A percentile compares a stretch with the other conserved stretches of the same genome.
Conservation (phyloP, 306 rosid species). For the Acacia melanoxylon region DNA sequence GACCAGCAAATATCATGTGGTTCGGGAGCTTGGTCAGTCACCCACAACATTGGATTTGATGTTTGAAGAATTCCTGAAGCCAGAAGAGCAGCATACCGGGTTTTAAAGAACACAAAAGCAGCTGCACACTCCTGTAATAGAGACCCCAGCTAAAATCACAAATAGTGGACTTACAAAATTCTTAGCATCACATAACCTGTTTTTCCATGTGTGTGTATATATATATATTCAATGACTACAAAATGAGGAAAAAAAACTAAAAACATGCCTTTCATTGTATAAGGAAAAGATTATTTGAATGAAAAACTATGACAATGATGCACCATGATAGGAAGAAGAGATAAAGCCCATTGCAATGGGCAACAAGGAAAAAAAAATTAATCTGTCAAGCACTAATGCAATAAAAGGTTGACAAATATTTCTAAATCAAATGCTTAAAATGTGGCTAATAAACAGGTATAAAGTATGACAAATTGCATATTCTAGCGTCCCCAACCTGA, state of each 20-base stretch:
- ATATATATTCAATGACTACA: neutral
- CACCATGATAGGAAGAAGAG: neutral
- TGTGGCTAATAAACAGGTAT: neutral
- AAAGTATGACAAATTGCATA: constrained; percentile 18
- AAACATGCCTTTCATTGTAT: constrained; percentile 19
- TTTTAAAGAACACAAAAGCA: constrained; percentile 94
- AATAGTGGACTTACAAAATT: neutral
- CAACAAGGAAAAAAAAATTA: neutral
- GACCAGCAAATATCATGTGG: constrained; percentile 93
- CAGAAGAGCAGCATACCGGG: constrained; percentile 73
- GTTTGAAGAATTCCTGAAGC: constrained; percentile 81
- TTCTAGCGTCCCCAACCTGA: neutral
- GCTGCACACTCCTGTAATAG: constrained; percentile 78
- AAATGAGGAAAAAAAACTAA: neutral
- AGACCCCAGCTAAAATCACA: constrained; percentile 5
- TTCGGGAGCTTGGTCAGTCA: constrained; percentile 83
- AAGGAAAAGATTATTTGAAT: neutral
- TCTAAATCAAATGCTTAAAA: neutral
- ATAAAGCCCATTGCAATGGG: neutral
- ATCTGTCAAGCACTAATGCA: constrained; percentile 16
- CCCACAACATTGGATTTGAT: constrained; percentile 95
- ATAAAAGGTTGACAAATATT: neutral
- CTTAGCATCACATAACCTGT: constrained; percentile 1
- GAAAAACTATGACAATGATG: neutral
- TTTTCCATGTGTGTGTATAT: neutral